Base-by-base conservation (phyloP, 176 grass and related monocot species). In the Dendrocalamus sinicus region DNA sequence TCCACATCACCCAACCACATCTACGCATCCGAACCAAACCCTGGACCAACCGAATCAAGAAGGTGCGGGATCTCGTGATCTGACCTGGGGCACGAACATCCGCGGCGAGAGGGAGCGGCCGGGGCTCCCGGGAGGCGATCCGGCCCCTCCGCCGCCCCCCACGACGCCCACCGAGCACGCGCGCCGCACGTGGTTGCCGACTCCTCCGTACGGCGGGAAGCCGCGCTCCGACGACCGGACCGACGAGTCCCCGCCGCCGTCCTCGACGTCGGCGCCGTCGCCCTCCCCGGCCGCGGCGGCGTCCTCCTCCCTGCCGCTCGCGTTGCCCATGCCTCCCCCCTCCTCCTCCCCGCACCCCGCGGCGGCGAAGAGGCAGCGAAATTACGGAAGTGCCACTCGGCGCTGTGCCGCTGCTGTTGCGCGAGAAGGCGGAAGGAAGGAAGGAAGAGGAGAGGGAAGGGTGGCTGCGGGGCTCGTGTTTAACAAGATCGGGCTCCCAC, bases 61-160 rank as follows among this genome's bases (percentile, higher is more conserved):
- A 26, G 17, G 40, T 0, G 50, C 30, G 87, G 51, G 79, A 92
- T 89, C 90, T 88, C 54, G 88, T 82, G 78, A 91, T 87, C 83
- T 88, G 81, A 94, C 97, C 97, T 99, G 97, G 50, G 97, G 94
- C 58, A 94, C 85, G 86, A 99, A 99, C 94, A 99, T 96, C 81
- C 93, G 97, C 72, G 97, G 97, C 12, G 97, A 99, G 82, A 90
- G 91, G 72, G 97, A 93, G 51, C 86, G 94, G 44, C 88, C 86
- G 15, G 94, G 92, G 84, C 87, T 96, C 67, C 89, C 86, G 6
- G 94, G 97, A 26, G 97, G 88, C 82, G 88, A 96, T 75, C 75
- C 77, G 12, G 73, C 72, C 8, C 77, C 83, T 2, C 52, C 77
- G 5, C 78, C 44, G 7, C 55, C 54, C 3, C 84, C 80, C 0